phyloP scores from a whole-genome alignment of 169 alveolate species.

The Cryptosporidium meleagridis region DNA sequence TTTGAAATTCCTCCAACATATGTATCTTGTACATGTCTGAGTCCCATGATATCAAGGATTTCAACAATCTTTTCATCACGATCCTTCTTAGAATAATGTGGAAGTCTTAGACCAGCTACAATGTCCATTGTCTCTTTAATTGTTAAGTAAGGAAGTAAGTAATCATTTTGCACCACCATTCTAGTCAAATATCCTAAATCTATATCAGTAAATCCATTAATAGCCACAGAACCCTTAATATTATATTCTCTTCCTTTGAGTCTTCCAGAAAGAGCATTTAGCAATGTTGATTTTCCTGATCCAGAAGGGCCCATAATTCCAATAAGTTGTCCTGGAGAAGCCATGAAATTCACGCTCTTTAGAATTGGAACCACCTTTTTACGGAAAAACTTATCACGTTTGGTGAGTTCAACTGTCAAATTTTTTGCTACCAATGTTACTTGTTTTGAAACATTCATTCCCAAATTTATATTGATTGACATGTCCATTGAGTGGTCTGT shows the following conservation, averaged over 20 bases:
- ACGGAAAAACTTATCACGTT: not conserved
- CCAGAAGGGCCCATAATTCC: slow-evolving; percentile 78
- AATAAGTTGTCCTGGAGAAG: slow-evolving; percentile 76
- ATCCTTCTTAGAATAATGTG: slow-evolving; percentile 76
- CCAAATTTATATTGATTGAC: slow-evolving; percentile 40
- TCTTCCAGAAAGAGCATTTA: slow-evolving; percentile 75
- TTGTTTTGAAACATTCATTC: slow-evolving; percentile 46
- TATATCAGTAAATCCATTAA: slow-evolving; percentile 68
- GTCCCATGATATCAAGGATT: slow-evolving; percentile 79
- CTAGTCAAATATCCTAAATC: slow-evolving; percentile 69
- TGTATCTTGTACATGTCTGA: slow-evolving; percentile 79
- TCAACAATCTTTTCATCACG: slow-evolving; percentile 75
- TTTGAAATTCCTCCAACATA: slow-evolving; percentile 77
- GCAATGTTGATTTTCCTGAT: slow-evolving; percentile 71
- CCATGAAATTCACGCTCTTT: slow-evolving; percentile 62
- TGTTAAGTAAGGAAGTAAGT: slow-evolving; percentile 78
- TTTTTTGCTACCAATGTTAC: slow-evolving; percentile 56
- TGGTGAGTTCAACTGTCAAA: slow-evolving; percentile 18
- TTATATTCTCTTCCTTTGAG: slow-evolving; percentile 56
- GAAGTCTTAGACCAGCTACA: slow-evolving; percentile 79
- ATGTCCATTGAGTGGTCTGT: slow-evolving; percentile 68
- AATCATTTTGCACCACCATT: slow-evolving; percentile 78
- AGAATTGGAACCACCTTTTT: slow-evolving; percentile 15
- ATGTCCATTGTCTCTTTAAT: slow-evolving; percentile 79
- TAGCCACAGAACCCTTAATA: slow-evolving; percentile 45